Percentiles rank a stretch among this genome's conserved stretches.
phyloP scores from a whole-genome alignment of 164 flowering plant genomes.

The Nymphaea thermarum region DNA sequence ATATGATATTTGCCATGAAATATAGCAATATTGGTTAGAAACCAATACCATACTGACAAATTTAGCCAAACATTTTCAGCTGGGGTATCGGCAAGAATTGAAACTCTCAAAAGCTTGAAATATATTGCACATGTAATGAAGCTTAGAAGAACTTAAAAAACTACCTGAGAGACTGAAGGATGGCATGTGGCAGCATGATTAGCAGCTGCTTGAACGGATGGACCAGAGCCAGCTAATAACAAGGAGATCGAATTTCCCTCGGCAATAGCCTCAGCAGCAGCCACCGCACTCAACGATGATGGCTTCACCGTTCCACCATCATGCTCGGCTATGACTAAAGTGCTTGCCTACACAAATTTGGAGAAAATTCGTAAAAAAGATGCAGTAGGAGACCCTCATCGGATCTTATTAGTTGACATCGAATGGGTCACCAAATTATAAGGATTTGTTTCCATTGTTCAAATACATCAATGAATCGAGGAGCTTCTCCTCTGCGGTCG shows the following conservation, averaged over 20 bases:
- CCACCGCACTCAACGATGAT: conserved; percentile 54
- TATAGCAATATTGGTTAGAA: too few relatives aligned
- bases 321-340: conserved; percentile 73
- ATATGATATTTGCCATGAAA: too few relatives aligned
- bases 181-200: conserved; percentile 57
- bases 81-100: too few relatives aligned
- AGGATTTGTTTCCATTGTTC: background rate
- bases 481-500: background rate
- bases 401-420: background rate
- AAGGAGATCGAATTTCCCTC: conserved; percentile 50
- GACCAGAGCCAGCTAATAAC: conserved; percentile 76
- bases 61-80: too few relatives aligned
- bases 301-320: conserved; percentile 56
- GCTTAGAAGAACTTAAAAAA: background rate
- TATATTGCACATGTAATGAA: background rate
- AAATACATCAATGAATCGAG: background rate
- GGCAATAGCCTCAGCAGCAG: conserved; percentile 55
- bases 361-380: background rate
- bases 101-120: too few relatives aligned
- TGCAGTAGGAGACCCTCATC: background rate
- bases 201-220: conserved; percentile 74
- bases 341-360: conserved; percentile 34
- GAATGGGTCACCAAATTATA: background rate
- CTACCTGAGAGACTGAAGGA: conserved; percentile 74
- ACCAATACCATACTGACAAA: too few relatives aligned